Base-by-base conservation (phyloP, 345 rosid species). In the Barbarea vulgaris region DNA sequence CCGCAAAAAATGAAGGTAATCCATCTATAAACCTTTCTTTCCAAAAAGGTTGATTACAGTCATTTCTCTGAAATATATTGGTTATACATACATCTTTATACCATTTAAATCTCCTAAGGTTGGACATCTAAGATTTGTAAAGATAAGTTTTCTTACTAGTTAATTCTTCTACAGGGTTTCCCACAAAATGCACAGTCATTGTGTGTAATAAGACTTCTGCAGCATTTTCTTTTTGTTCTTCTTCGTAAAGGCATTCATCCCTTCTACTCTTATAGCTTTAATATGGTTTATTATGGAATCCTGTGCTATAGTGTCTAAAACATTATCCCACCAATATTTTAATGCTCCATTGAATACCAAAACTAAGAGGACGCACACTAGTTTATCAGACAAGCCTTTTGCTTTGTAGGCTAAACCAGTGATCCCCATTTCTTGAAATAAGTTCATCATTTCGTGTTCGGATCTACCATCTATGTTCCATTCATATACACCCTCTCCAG, bases 311-410 rank as follows among this genome's bases (percentile, higher is more conserved):
- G 9, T 47, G 4, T 48, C 17, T 64, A 28, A 2, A 6, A 3
- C 6, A 47, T 28, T 47, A 30, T 65, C 57, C 42, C 37, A 64
- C 41, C 30, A 65, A 60, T 56, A 36, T n/a, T 57, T n/a, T n/a
- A 57, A n/a, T 0, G 15, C 62, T 57, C 41, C 24, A 2, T 25
- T 63, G 3, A 63, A 15, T 2, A 44, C 27, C 2, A 10, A 9
- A 1, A 42, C 7, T 42, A 42, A 3, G 13, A 63, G 3, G 24
- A 63, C 9, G 5, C 53, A 63, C 24, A 10, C 24, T 42, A n/a
- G 37, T 2, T 51, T 22, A 2, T 51, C 28, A 0, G 52, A 47
- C 2, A 7, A 2, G 3, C 24, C 52, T 47, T 47, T 18, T 7
- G 24, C 12, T 47, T 47, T 47, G 2, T 47, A 47, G 2, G 24